Percentiles rank a stretch among this genome's conserved stretches.
phyloP scores from a whole-genome alignment of 306 rosid genomes.

The Vachellia pachyceras region DNA sequence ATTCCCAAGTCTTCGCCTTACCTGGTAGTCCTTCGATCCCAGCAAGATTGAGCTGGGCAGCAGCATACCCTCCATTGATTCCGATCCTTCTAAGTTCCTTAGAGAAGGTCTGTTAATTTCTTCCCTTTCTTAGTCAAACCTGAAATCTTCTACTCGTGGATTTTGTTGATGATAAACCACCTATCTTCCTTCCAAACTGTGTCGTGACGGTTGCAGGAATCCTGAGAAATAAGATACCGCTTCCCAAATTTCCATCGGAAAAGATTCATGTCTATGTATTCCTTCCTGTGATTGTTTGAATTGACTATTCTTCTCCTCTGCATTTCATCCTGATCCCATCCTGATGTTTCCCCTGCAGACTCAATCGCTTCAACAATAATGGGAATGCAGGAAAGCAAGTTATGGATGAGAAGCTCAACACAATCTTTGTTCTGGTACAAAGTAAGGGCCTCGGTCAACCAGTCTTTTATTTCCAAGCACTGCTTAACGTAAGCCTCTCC shows the following conservation, averaged over 20 bases:
- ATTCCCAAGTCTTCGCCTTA: conserved; percentile 73
- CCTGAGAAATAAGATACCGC: conserved; percentile 64
- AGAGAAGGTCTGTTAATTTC: conserved; percentile 56
- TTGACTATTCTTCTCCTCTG: conserved; percentile 57
- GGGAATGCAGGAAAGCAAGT: conserved; percentile 64
- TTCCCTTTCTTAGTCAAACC: conserved; percentile 50
- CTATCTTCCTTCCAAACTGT: conserved; percentile 80
- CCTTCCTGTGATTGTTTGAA: conserved; percentile 61
- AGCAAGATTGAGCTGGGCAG: conserved; percentile 71
- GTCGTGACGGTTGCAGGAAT: conserved; percentile 57
- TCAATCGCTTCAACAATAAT: conserved; percentile 82
- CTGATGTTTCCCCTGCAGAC: conserved; percentile 69
- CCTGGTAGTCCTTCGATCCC: conserved; percentile 75
- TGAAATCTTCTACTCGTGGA: conserved; percentile 59
- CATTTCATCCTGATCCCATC: conserved; percentile 68
- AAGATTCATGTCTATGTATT: conserved; percentile 69
- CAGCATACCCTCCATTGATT: conserved; percentile 49
- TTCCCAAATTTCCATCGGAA: conserved; percentile 89
- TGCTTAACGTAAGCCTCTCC: conserved; percentile 72
- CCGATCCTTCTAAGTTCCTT: conserved; percentile 56
- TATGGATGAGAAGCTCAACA: conserved; percentile 73
- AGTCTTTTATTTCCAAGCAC: conserved; percentile 68
- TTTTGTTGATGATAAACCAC: conserved; percentile 63
- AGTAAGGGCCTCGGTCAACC: conserved; percentile 74
- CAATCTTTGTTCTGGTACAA: conserved; percentile 70